Conservation (phyloP, 495 filamentous ascomycete species). For the Penicillium goetzii region DNA sequence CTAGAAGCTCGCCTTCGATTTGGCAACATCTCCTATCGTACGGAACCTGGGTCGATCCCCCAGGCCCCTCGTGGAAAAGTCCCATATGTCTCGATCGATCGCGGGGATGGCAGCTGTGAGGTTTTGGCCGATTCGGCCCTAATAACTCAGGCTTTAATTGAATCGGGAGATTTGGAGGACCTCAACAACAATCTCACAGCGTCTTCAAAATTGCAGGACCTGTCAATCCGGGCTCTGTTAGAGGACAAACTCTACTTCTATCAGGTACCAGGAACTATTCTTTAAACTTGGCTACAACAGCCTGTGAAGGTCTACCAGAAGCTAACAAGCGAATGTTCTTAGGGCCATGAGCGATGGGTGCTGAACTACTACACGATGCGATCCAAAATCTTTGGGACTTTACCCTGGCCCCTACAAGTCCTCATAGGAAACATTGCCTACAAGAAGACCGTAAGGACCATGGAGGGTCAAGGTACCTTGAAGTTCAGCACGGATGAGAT, state of each 20-base stretch:
- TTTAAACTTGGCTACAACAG: background rate
- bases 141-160: conserved; percentile 52
- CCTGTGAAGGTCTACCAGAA: background rate
- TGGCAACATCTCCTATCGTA: conserved; percentile 49
- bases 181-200: conserved; percentile 48
- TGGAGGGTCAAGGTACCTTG: conserved; percentile 60
- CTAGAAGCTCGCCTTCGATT: conserved; percentile 66
- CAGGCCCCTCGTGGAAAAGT: conserved; percentile 62
- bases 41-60: conserved; percentile 44
- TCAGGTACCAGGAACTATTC: conserved; percentile 33
- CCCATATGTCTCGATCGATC: conserved; percentile 51
- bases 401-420: conserved; percentile 57
- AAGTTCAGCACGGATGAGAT: conserved; percentile 57
- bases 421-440: conserved; percentile 58
- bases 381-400: conserved; percentile 46
- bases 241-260: conserved; percentile 66
- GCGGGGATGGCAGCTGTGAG: conserved; percentile 16
- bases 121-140: conserved; percentile 54
- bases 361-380: conserved; percentile 67
- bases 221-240: conserved; percentile 55
- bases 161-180: conserved; percentile 46
- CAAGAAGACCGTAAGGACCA: conserved; percentile 40
- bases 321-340: background rate
- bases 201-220: conserved; percentile 47
- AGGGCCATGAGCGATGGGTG: conserved; percentile 50